Base-by-base conservation (phyloP, 495 filamentous ascomycete species). In the Aspergillus sclerotioniger region DNA sequence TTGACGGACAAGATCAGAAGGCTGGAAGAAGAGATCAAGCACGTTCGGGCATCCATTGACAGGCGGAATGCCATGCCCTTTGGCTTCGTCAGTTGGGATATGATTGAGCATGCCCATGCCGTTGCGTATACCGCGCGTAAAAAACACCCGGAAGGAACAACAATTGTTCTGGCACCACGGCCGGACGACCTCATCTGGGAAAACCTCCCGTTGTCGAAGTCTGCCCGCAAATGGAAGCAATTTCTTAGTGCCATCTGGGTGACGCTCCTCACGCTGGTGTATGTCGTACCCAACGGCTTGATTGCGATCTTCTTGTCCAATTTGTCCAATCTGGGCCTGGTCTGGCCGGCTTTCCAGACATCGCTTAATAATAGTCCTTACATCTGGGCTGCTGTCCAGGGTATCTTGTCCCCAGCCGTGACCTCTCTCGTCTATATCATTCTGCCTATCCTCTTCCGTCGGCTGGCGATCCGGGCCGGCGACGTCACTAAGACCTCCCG, bases 131-230 rank as follows among this genome's bases (percentile, higher is more conserved):
- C 84, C 10, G 80, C 88, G 25, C 87, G 86, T 53, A 88, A 86
- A 19, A 95, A 92, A 73, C 86, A 89, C 59, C 90, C 89, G 5
- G 81, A 90, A 47, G 92, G 92, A 3, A 89, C 92, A 0, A 89
- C 81, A 0, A 82, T 98, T 51, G 74, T 74, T 9, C 79, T 97
- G 7, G 93, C 95, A 13, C 91, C 95, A 10, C 82, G 84, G 62
- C 92, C 95, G 25, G 90, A 89, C 62, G 94, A 98, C 68, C 81
- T 98, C 32, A 96, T 98, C 62, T 98, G 94, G 94, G 89, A 92
- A 61, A 98, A 98, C 65, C 80, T 98, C 67, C 81, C 82, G 17
- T 76, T 96, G 56, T 80, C 79, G 21, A 84, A 87, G 48, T 69
- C 80, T 17, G 77, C 82, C 8, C 84, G 92, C 56, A 76, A 81